Evolutionary conservation across 768 basidiomycete species (phyloP).

Genomic region (Dictyophora rubrovolvata): DNA sequence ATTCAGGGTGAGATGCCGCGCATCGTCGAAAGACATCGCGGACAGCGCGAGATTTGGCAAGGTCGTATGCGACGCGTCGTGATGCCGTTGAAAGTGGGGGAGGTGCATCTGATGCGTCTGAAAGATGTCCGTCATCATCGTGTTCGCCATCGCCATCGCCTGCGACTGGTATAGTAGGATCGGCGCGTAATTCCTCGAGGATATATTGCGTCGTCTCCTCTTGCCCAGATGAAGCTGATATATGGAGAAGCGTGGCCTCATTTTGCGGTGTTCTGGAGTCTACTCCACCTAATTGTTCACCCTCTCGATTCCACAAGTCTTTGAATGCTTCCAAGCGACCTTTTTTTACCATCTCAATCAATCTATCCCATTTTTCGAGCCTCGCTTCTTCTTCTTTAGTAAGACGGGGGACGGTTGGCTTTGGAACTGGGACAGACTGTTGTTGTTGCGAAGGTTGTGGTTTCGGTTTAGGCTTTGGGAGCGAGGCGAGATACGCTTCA

Average conservation of each 20-base stretch:
- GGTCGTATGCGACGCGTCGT: constrained; percentile 73
- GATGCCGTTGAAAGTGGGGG: constrained; percentile 20
- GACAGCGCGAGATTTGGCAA: constrained; percentile 59
- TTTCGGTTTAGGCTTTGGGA: constrained; percentile 65
- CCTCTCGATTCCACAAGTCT: constrained; percentile 75
- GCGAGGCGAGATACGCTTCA: constrained; percentile 78
- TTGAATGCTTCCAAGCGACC: constrained; percentile 75
- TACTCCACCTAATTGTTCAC: constrained; percentile 42
- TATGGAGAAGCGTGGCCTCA: constrained; percentile 62
- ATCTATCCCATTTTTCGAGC: constrained; percentile 71
- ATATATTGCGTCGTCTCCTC: constrained; percentile 70
- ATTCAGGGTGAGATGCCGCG: constrained; percentile 69
- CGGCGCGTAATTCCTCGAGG: constrained; percentile 62
- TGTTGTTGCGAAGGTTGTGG: constrained; percentile 30
- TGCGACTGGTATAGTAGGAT: constrained; percentile 68
- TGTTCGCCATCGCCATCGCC: constrained; percentile 10
- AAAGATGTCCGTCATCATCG: constrained; percentile 18
- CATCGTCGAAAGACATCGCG: constrained; percentile 83
- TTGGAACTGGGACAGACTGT: constrained; percentile 28
- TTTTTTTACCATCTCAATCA: constrained; percentile 86
- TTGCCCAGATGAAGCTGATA: constrained; percentile 63
- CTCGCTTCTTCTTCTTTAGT: constrained; percentile 70
- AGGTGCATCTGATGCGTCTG: constrained; percentile 22
- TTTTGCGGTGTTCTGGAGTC: constrained; percentile 55
- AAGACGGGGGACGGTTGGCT: constrained; percentile 44